Base-by-base conservation (phyloP, 2,329 filamentous ascomycete genomes). In the Diaporthe batatas region DNA sequence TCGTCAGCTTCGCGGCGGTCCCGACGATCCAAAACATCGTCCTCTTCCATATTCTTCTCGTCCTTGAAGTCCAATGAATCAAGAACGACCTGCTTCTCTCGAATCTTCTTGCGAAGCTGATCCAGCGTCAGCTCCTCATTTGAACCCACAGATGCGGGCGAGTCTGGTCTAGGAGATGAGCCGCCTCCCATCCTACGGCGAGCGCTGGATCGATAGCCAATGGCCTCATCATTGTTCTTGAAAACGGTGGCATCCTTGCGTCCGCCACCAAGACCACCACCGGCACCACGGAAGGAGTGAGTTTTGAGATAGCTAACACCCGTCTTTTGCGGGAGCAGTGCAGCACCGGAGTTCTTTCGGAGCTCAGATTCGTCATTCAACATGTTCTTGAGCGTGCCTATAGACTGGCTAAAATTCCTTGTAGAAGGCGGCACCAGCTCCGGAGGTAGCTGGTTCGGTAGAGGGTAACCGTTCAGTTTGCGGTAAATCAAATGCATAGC, bases 401-500 rank as follows among this genome's bases (percentile, higher is more conserved):
- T 95, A 6, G 96, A 97, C 79, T 95, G 94, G 77, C 92, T 96
- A 78, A 99, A 90, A 82, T 98, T 98, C 76, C 96, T 91, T 14
- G 96, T 98, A 1, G 96, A 98, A 1, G 96, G 96, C 29, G 96
- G 96, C 8, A 98, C 92, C 74, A 99, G 90, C 85, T 99, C 96
- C 0, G 96, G 91, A 11, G 96, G 96, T 14, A 99, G 88, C 57
- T 92, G 92, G 78, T 91, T 93, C 21, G 96, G 96, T 42, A 98
- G 88, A 1, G 96, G 95, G 79, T 98, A 98, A 47, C 96, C 96
- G 79, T 99, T 98, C 69, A 99, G 88, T 81, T 97, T 98, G 78
- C 96, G 90, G 84, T 99, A 99, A 78, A 99, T 99, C 83, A 99
- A 86, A 88, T 99, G 96, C 96, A 99, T 99, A 12, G 95, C 95